phyloP scores from a whole-genome alignment of 1,284 basidiomycete species.

The Hypsizygus ulmarius region DNA sequence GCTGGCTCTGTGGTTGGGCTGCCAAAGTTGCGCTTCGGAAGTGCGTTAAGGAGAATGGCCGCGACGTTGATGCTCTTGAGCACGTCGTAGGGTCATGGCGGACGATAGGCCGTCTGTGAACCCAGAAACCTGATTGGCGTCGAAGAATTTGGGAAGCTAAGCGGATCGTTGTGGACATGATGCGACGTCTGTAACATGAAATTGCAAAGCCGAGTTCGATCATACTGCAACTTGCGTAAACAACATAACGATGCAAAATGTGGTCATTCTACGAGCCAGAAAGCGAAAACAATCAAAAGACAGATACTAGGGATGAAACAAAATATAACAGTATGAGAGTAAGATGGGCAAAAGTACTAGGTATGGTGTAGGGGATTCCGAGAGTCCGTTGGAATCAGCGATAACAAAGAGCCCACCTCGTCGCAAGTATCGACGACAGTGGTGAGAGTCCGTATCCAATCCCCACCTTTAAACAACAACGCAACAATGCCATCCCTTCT shows the following conservation, averaged over 20 bases:
- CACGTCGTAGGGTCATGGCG: not conserved
- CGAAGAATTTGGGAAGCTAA: slow-evolving; percentile 14
- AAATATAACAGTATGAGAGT: slow-evolving; percentile 11
- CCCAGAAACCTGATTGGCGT: slow-evolving; percentile 8
- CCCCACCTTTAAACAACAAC: slow-evolving; percentile 43
- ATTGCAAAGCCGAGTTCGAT: not conserved
- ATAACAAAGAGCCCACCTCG: not conserved
- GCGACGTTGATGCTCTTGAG: not conserved
- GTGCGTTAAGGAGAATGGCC: slow-evolving; percentile 24
- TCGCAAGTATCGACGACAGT: not conserved
- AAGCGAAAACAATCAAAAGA: slow-evolving; percentile 14
- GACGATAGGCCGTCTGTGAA: not conserved
- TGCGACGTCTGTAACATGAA: slow-evolving; percentile 1
- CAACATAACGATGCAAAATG: slow-evolving; percentile 1
- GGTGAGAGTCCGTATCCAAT: not conserved
- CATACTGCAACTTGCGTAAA: slow-evolving; percentile 3
- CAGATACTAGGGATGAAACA: slow-evolving; percentile 14
- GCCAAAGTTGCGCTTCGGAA: slow-evolving; percentile 31
- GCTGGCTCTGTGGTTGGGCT: slow-evolving; percentile 35
- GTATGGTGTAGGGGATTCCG: slow-evolving; percentile 15
- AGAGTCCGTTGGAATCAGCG: slow-evolving; percentile 11
- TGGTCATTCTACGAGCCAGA: not conserved
- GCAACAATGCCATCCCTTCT: slow-evolving; percentile 54
- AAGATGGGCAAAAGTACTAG: slow-evolving; percentile 9
- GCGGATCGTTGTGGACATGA: slow-evolving; percentile 16